A percentile compares a stretch with the other conserved stretches of the same genome.
These are phyloP conservation scores for Apiospora phragmitis DNA, from an alignment of 2,329 filamentous ascomycete species.

Conservation along the genomic window DNA sequence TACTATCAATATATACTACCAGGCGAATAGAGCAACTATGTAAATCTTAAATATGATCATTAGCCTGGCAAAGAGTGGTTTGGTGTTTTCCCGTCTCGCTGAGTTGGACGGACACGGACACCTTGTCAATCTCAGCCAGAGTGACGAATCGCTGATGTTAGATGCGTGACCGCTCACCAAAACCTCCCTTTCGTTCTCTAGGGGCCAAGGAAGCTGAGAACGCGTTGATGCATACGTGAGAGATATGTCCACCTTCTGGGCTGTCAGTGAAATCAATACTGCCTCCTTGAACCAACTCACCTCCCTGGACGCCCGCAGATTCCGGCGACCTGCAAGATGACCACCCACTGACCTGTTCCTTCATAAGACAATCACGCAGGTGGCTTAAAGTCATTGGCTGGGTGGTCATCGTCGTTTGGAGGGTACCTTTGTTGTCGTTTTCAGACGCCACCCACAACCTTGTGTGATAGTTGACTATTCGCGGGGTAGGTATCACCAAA, in stretches of 20 bases:
- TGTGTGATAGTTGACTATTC: background rate
- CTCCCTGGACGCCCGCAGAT: background rate
- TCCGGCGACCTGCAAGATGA: background rate
- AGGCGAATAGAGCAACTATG: background rate
- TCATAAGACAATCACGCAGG: background rate
- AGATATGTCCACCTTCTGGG: background rate
- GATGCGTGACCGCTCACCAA: background rate
- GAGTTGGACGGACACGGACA: background rate
- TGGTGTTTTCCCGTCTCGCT: background rate
- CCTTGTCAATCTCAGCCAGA: background rate
- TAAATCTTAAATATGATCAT: background rate
- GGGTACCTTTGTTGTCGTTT: background rate
- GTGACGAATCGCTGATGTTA: background rate
- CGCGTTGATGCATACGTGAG: background rate
- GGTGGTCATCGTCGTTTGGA: background rate
- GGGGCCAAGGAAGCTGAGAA: background rate
- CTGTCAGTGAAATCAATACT: background rate
- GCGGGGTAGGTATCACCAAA: background rate
- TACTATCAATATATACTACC: too few species aligned
- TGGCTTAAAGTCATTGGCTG: background rate
- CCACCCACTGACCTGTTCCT: background rate
- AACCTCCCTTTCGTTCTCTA: background rate
- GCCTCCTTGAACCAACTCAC: background rate
- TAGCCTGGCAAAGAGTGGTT: background rate
- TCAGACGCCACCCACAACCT: background rate